phyloP scores from a whole-genome alignment of 192 early-diverging fungal species.

The Entophlyctis helioformis region DNA sequence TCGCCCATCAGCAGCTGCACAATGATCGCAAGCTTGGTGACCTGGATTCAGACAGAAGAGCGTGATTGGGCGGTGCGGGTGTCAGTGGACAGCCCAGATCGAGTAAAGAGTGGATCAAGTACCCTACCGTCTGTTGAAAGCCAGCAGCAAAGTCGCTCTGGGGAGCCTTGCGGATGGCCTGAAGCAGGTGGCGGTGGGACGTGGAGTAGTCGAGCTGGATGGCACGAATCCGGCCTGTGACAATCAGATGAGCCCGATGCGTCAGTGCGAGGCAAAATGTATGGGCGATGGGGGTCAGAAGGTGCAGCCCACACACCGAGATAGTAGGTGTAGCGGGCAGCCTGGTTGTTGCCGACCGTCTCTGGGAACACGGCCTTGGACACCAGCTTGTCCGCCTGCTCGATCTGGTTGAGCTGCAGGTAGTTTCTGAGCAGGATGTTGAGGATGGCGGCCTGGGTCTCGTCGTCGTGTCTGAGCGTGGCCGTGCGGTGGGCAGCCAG shows the following conservation, averaged over 20 bases:
- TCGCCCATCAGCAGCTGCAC: slow-evolving; percentile 98
- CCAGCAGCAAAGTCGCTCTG: slow-evolving; percentile 71
- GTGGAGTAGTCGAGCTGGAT: slow-evolving; percentile 95
- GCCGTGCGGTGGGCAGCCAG: slow-evolving; percentile 82
- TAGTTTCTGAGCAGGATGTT: slow-evolving; percentile 89
- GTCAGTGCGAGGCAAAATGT: too few species aligned
- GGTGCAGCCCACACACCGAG: slow-evolving; percentile 37
- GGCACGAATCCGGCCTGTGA: slow-evolving; percentile 79
- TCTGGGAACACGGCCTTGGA: slow-evolving; percentile 84
- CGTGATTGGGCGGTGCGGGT: neutral
- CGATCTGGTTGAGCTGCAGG: slow-evolving; percentile 88
- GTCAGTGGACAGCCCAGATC: too few species aligned
- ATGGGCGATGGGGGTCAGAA: too few species aligned
- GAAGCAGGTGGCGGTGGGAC: slow-evolving; percentile 74
- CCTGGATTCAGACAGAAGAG: slow-evolving; percentile 39
- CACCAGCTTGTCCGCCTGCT: slow-evolving; percentile 94
- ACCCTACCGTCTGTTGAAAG: slow-evolving; percentile 83
- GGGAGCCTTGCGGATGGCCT: slow-evolving; percentile 94
- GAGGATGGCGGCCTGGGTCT: slow-evolving; percentile 80
- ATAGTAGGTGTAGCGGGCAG: slow-evolving; percentile 93
- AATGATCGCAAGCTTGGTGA: slow-evolving; percentile 89
- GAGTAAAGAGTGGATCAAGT: too few species aligned
- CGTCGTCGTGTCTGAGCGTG: slow-evolving; percentile 81
- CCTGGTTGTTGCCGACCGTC: slow-evolving; percentile 81
- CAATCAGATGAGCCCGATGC: too few species aligned